Base-by-base conservation (phyloP, 495 filamentous ascomycete species). In the Talaromyces trachyspermus region DNA sequence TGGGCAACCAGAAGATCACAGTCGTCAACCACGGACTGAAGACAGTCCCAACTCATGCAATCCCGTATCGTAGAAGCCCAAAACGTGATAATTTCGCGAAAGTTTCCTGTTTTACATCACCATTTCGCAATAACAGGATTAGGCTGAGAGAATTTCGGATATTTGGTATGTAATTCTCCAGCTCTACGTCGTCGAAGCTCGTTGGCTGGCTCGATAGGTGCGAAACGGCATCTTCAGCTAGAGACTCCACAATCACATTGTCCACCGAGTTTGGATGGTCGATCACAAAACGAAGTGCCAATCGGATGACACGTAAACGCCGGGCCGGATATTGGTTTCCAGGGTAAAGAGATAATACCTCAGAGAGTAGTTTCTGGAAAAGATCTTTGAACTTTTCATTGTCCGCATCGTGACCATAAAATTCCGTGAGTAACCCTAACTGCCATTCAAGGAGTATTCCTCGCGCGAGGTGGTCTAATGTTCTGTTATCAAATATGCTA, bases 1-100 rank as follows among this genome's bases (percentile, higher is more conserved):
- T 88, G 81, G 27, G 70, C 54, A 9, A 85, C 49, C 44, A 81
- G 78, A 17, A 74, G 71, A 4, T 74, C 64, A 4, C 77, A 56
- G 51, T 89, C 79, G 44, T 86, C 80, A 27, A 95, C 59, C n/a
- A 63, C 61, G 9, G 59, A 56, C n/a, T 71, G 47, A 14, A 94
- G 55, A 1, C 76, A 66, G 8, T 66, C 54, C 58, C 63, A 71
- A 36, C 75, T 70, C 15, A 62, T 45, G 40, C 75, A 78, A 37
- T 60, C 46, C 10, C 51, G 59, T 32, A 59, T 30, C 49, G 68
- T 63, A 11, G 58, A 61, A 15, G 46, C 55, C 70, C 70, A 73
- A 2, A 65, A 68, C 1, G 58, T 55, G 25, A 73, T 58, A 0
- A 65, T 56, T 5, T 55, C 46, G 12, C 78, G 69, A 0, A 92